Conservation (phyloP, 2,329 filamentous ascomycete species). For the Claviceps sp. region DNA sequence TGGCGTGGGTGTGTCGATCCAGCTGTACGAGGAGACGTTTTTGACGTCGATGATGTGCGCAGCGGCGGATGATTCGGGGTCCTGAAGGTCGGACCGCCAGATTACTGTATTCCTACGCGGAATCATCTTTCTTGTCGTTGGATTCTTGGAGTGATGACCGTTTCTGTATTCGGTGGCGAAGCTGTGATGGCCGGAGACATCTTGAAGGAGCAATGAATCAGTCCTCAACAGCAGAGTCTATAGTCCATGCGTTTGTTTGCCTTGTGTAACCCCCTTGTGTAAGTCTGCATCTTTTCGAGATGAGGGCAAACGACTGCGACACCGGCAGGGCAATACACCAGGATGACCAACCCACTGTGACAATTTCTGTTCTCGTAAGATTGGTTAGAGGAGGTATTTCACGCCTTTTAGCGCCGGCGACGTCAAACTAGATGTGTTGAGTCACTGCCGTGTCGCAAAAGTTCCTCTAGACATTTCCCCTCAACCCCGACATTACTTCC, state of each 20-base stretch:
- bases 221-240: no score
- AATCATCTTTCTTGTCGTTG: background rate
- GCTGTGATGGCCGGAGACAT: background rate
- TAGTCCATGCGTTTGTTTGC: no score
- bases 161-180: background rate
- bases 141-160: background rate
- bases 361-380: no score
- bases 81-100: background rate
- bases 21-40: conserved; percentile 36
- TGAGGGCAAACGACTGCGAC: no score
- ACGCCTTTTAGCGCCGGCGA: background rate
- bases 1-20: conserved; percentile 26
- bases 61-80: background rate
- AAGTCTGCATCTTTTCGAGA: no score
- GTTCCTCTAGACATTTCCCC: background rate
- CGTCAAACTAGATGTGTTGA: background rate
- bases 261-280: no score
- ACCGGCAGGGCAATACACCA: no score
- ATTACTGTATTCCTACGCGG: background rate
- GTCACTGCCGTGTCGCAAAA: background rate
- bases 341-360: no score
- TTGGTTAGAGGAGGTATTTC: no score
- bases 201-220: no score
- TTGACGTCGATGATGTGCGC: conserved; percentile 22
- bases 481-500: no score